Evolutionary conservation across 2,329 filamentous ascomycete genomes (phyloP), one percentile per base, ranked within the genome.

Genomic region (Gyromitra esculenta): DNA sequence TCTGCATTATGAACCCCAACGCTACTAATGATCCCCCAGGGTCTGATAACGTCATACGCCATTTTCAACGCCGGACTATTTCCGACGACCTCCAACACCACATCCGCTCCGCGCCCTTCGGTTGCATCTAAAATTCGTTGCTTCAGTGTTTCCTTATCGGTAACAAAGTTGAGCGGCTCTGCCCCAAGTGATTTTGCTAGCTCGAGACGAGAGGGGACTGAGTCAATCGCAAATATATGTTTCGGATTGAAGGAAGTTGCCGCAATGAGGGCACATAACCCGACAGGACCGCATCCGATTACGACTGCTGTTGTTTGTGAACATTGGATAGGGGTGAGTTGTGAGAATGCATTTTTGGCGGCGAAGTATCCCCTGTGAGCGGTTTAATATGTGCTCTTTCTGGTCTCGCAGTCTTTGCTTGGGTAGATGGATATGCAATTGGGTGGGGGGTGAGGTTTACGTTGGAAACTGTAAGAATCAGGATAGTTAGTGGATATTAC

Each of bases 221-320:
- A 90, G 84, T 97, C 93, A 63, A 96, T 88, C 5, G 92, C 93
- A 77, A 96, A 89, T 1, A 96, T 84, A 81, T 92, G 87, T 82
- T 90, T 91, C 0, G 93, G 93, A 79, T 89, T 88, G 83, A 90
- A 91, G 81, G 93, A 89, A n/a, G 91, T 85, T 5, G 92, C 91
- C 75, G 92, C 91, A 77, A 94, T 87, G 73, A 96, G 85, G 15
- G 94, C 93, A 82, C 94, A 97, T 11, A 97, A 87, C 0, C 93
- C 94, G 2, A 97, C 91, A 0, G 91, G 91, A 0, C 94, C 94
- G 81, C 94, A 97, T 4, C 94, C 94, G 75, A 97, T 88, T 21
- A 97, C 85, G 0, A 96, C 91, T 0, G 93, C 90, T 0, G 91
- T 92, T 76, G 90, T 88, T 60, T 92, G 88, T 18, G 86, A 84